These are phyloP conservation scores for Cystofilobasidium macerans DNA, from an alignment of 768 basidiomycete genomes.

Conservation along the genomic window DNA sequence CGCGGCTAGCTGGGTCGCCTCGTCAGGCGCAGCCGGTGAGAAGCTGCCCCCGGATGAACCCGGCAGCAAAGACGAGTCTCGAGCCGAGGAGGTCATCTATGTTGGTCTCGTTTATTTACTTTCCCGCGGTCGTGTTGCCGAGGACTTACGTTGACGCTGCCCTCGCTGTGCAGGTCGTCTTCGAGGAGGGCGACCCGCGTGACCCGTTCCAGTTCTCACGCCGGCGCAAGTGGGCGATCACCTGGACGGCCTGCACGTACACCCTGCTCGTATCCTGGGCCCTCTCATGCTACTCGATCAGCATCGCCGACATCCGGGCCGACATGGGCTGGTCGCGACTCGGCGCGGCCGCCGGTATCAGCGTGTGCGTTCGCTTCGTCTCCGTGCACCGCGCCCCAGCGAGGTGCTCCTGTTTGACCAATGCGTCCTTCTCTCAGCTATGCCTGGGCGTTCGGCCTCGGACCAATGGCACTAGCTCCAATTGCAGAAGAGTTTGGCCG, in stretches of 20 bases:
- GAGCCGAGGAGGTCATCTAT: background rate
- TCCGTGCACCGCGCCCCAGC: background rate
- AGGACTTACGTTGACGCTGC: too few relatives aligned
- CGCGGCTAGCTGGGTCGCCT: too few relatives aligned
- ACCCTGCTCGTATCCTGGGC: slow-evolving; percentile 1
- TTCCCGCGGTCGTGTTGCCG: too few relatives aligned
- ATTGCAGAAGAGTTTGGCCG: slow-evolving; percentile 34
- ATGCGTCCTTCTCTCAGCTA: background rate
- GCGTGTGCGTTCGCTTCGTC: background rate
- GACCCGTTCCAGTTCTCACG: slow-evolving; percentile 7
- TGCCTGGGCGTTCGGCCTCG: slow-evolving; percentile 30
- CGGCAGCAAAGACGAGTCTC: background rate
- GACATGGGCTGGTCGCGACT: background rate
- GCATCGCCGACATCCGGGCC: background rate
- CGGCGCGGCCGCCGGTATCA: slow-evolving; percentile 3
- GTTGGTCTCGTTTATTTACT: background rate
- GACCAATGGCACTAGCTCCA: slow-evolving; percentile 34
- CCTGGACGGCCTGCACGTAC: background rate
- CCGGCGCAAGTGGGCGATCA: slow-evolving; percentile 2
- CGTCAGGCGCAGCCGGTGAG: too few relatives aligned
- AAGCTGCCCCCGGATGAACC: too few relatives aligned
- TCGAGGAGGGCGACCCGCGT: slow-evolving; percentile 4
- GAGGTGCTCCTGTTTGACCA: too few relatives aligned
- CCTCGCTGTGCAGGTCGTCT: slow-evolving; percentile 10
- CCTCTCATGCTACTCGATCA: slow-evolving; percentile 15